These are phyloP conservation scores for Meira miltonrushii DNA, from an alignment of 1,284 basidiomycete genomes.

Conservation along the genomic window DNA sequence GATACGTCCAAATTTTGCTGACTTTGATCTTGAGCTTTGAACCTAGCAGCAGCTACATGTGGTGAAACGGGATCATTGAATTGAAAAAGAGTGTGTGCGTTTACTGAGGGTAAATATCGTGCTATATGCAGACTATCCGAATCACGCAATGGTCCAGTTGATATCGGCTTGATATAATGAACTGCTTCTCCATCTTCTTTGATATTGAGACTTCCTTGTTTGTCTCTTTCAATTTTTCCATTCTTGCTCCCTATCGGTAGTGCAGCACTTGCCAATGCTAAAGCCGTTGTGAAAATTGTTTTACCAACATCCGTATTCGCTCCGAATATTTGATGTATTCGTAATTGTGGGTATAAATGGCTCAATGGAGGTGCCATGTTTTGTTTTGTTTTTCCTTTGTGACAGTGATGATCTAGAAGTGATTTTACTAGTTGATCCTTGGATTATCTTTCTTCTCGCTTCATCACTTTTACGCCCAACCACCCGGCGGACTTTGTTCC, in stretches of 20 bases:
- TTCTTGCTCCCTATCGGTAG: slow-evolving; percentile 9
- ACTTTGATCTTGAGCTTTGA: not conserved
- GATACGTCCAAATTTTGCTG: not conserved
- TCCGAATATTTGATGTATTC: slow-evolving; percentile 47
- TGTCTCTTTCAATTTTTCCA: not conserved
- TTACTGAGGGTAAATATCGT: slow-evolving; percentile 26
- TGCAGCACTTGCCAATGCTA: slow-evolving; percentile 34
- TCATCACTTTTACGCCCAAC: no score
- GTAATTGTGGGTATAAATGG: slow-evolving; percentile 26
- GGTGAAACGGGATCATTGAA: slow-evolving; percentile 88
- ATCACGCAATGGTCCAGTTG: slow-evolving; percentile 35
- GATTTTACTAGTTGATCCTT: no score
- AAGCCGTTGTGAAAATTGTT: slow-evolving; percentile 51
- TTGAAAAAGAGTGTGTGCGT: slow-evolving; percentile 70
- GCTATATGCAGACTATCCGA: slow-evolving; percentile 40
- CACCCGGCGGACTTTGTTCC: no score
- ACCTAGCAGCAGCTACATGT: slow-evolving; percentile 66
- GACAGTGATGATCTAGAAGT: no score
- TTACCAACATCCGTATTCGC: slow-evolving; percentile 52
- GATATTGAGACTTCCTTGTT: not conserved
- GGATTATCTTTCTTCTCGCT: no score
- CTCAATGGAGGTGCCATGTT: no score
- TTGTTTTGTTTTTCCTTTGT: no score
- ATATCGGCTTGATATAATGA: slow-evolving; percentile 50
- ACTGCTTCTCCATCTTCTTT: slow-evolving; percentile 24